A percentile compares a stretch with the other conserved stretches of the same genome.
phyloP scores from a whole-genome alignment of 257 asterid genomes.

The Rhazya stricta region DNA sequence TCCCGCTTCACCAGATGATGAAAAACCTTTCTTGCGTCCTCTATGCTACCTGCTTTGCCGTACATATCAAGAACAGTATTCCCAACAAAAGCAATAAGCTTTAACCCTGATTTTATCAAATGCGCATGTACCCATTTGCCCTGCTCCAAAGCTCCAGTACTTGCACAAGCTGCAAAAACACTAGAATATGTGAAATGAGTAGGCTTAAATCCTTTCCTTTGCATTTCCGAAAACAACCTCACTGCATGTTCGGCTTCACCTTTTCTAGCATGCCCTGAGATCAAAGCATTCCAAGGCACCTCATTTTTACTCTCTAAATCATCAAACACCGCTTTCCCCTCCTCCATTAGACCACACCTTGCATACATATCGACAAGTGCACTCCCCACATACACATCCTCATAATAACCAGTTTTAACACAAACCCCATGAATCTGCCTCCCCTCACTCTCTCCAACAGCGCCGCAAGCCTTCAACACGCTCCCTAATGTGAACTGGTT shows the following conservation, averaged over 20 bases:
- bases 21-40: slow-evolving; percentile 69
- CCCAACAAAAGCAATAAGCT: slow-evolving; percentile 63
- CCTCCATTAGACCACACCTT: slow-evolving; percentile 47
- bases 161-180: slow-evolving; percentile 61
- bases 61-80: slow-evolving; percentile 82
- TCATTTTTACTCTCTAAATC: slow-evolving; percentile 49
- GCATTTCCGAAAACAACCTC: slow-evolving; percentile 58
- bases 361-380: slow-evolving; percentile 79
- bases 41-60: slow-evolving; percentile 69
- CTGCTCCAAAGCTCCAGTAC: slow-evolving; percentile 68
- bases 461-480: slow-evolving; percentile 58
- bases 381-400: slow-evolving; percentile 64
- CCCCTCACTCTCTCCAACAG: slow-evolving; percentile 43
- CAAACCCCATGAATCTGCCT: slow-evolving; percentile 59
- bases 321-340: slow-evolving; percentile 46
- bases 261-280: slow-evolving; percentile 70
- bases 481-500: slow-evolving; percentile 78
- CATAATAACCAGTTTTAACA: slow-evolving; percentile 48
- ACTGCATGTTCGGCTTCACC: slow-evolving; percentile 52
- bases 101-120: slow-evolving; percentile 57
- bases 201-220: slow-evolving; percentile 48
- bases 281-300: slow-evolving; percentile 79
- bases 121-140: slow-evolving; percentile 78
- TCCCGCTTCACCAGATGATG: slow-evolving; percentile 48
- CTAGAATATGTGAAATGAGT: slow-evolving; percentile 77